Evolutionary conservation across 148 eudicot genomes (phyloP).

Genomic region (Hydrangea macrophylla): DNA sequence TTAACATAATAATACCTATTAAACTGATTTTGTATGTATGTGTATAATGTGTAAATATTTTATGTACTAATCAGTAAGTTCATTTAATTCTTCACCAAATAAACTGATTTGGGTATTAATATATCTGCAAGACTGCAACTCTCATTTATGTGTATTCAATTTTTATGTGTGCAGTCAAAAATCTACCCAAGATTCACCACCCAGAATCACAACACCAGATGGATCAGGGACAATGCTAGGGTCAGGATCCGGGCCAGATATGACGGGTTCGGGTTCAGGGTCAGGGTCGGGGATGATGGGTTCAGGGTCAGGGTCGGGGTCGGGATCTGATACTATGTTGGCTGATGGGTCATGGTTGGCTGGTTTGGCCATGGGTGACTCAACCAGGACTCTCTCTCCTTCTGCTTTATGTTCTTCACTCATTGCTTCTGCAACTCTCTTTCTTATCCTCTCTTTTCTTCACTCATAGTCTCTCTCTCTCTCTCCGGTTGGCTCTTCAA

Average conservation of each 20-base stretch:
- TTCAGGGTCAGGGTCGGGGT: not conserved
- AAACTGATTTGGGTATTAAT: not conserved
- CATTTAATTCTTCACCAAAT: slow-evolving; percentile 1
- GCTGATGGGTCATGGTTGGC: slow-evolving; percentile 84
- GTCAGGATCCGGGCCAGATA: not conserved
- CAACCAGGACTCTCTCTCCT: slow-evolving; percentile 26
- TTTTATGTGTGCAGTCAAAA: slow-evolving; percentile 59
- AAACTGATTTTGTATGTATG: slow-evolving; percentile 2
- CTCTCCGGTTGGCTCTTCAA: slow-evolving; percentile 4
- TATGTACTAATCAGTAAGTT: not conserved
- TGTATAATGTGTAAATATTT: not conserved
- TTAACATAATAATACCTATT: no score
- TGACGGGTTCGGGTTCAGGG: not conserved
- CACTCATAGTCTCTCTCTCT: slow-evolving; percentile 15
- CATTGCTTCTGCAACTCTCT: slow-evolving; percentile 10
- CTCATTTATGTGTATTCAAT: not conserved
- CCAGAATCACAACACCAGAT: slow-evolving; percentile 25
- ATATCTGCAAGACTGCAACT: not conserved
- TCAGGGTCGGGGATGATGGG: not conserved
- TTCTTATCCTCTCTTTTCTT: slow-evolving; percentile 21
- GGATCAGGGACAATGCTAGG: slow-evolving; percentile 24
- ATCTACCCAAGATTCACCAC: slow-evolving; percentile 53
- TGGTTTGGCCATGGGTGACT: slow-evolving; percentile 81
- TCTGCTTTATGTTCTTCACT: slow-evolving; percentile 21
- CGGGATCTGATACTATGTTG: slow-evolving; percentile 40